Evolutionary conservation across 306 rosid species (phyloP), one percentile per base, ranked within the genome.

Genomic region (Alnus rubra): DNA sequence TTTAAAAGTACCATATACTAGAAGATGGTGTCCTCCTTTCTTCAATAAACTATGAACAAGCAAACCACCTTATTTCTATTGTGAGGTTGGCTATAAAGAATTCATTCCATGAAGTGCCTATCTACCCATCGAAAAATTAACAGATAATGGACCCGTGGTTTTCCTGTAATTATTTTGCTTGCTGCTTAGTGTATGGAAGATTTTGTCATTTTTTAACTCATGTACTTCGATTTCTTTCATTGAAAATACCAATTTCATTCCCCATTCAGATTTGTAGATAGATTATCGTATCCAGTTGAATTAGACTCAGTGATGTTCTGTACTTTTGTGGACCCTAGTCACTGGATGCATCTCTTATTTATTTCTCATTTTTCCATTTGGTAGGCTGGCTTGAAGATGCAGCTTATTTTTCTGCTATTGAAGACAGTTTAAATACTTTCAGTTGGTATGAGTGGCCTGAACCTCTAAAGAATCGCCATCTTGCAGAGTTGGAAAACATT

Each of bases 351-450:
- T 74, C 54, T 79, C 62, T 78, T 39, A 45, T 78, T 77, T 72
- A 60, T 73, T 78, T 82, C 71, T 67, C 82, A 75, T 76, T 76
- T 81, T 51, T 59, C 64, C 37, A 49, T 69, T 59, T 81, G 88
- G 79, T 80, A 94, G 98, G 97, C 76, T 94, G 98, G 98, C 97
- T 94, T 68, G 91, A 91, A 83, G 98, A 94, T 87, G 97, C 97
- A 64, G 98, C 98, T 60, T 94, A 88, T 87, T 94, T 94, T 88
- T 95, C 98, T 82, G 95, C 98, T 59, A 94, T 94, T 83, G 98
- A 94, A 31, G 80, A 86, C 82, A 82, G 89, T 82, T 65, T 88
- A 82, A 83, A 88, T 87, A 69, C 86, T 77, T 42, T 91, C 84
- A 92, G 89, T 77, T 94, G 97, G 98, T 92, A 91, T 50, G 88